Evolutionary conservation across 441 rosid genomes (phyloP).

Genomic region (Corymbia citriodora): DNA sequence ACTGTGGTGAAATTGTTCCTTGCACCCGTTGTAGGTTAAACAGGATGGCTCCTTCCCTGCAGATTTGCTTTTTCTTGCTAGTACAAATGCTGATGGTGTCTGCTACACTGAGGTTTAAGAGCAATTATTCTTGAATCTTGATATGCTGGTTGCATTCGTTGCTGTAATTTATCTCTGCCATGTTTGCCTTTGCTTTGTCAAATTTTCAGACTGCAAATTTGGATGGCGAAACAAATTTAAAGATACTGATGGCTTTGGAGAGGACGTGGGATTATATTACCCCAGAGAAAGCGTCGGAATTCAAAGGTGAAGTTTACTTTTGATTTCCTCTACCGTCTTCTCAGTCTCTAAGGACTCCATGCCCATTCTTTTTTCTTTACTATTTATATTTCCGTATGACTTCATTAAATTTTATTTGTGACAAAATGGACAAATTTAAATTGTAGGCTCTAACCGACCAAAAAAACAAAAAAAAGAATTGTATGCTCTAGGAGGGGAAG

Average conservation of each 20-base stretch:
- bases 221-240: conserved; percentile 98
- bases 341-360: neutral
- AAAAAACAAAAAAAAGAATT: too few species aligned
- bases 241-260: conserved; percentile 94
- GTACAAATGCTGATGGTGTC: conserved; percentile 89
- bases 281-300: conserved; percentile 85
- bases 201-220: conserved; percentile 82
- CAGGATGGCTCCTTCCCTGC: conserved; percentile 92
- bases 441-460: neutral
- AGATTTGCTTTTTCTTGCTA: conserved; percentile 83
- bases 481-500: neutral
- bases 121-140: neutral
- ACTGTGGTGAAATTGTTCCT: neutral
- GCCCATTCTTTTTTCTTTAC: neutral
- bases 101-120: conserved; percentile 83
- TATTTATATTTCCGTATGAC: neutral
- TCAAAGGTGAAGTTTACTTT: conserved; percentile 51
- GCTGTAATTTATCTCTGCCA: neutral
- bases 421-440: neutral
- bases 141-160: neutral
- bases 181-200: neutral
- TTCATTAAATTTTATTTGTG: neutral
- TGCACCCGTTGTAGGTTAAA: conserved; percentile 60
- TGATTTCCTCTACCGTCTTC: neutral
- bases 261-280: conserved; percentile 94